Evolutionary conservation across 768 basidiomycete genomes (phyloP), one percentile per base, ranked within the genome.

Genomic region (Termitomyces sp.): DNA sequence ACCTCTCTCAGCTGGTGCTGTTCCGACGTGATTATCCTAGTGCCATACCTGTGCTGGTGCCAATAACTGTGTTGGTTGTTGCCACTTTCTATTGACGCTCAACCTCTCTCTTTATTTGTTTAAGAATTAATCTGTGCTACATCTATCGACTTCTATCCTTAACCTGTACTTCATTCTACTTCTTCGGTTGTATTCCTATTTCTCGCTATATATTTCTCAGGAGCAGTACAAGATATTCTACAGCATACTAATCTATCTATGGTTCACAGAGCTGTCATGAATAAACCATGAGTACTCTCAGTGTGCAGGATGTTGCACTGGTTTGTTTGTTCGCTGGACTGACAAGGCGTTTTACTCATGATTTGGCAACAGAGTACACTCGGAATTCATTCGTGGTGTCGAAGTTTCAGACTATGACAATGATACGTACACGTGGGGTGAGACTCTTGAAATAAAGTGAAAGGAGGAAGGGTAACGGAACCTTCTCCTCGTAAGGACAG

Each of bases 401-500:
- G 79, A 79, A 2, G 69, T 64, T 64, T 80, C 79, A 0, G 78
- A 74, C 79, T 80, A 32, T 0, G 2, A 13, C 20, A n/a, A 36
- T 22, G 22, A 8, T n/a, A n/a, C n/a, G n/a, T 36, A 16, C 13
- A 16, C 22, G 4, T 50, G n/a, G 13, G 13, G n/a, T 29, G 4
- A 20, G 24, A n/a, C n/a, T n/a, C n/a, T n/a, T n/a, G n/a, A n/a
- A n/a, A n/a, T n/a, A 10, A 13, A 22, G 6, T 34, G 13, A 32
- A 3, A 39, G 31, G 31, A 22, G 14, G 43, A 44, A 46, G 12
- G 32, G 9, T n/a, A 10, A 47, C 18, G 61, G 13, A 49, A 75
- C 78, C 71, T 79, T 80, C 63, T 76, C 74, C 77, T 79, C 79
- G 65, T 79, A 79, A 20, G 26, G 62, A 62, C 68, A 78, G 5